Evolutionary conservation across 2,329 filamentous ascomycete genomes (phyloP).

Genomic region (Neonectria sp.): DNA sequence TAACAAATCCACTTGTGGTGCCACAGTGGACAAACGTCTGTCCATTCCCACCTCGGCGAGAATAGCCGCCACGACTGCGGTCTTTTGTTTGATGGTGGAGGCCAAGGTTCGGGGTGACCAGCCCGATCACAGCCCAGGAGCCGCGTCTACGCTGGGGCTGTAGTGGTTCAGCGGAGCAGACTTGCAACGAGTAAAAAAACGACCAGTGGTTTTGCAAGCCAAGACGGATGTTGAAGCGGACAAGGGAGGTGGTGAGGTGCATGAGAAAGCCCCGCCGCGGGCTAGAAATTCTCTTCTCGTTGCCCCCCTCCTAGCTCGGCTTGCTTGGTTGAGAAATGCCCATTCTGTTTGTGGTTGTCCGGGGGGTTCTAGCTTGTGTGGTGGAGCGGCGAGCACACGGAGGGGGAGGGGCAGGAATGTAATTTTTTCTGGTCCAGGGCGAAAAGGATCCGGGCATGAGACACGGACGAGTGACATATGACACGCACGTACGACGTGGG

Average conservation of each 20-base stretch:
- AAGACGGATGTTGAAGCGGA: conserved; percentile 14
- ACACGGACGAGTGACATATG: not conserved
- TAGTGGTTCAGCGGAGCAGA: conserved; percentile 28
- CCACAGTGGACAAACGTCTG: conserved; percentile 9
- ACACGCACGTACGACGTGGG: conserved; percentile 16
- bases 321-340: conserved; percentile 10
- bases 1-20: conserved; percentile 22
- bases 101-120: conserved; percentile 6
- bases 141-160: conserved; percentile 14
- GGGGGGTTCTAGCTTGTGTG: conserved; percentile 40
- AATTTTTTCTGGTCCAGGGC: conserved; percentile 10
- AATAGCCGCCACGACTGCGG: conserved; percentile 6
- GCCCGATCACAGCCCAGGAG: conserved; percentile 13
- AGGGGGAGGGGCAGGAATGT: conserved; percentile 31
- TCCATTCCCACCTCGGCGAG: not conserved
- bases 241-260: conserved; percentile 41
- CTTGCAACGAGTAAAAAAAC: not conserved
- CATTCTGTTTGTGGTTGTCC: conserved; percentile 24
- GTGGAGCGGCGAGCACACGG: conserved; percentile 32
- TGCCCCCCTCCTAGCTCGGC: conserved; percentile 36
- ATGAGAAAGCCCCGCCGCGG: conserved; percentile 38
- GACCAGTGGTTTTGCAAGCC: conserved; percentile 14
- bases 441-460: conserved; percentile 20
- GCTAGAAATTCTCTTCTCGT: conserved; percentile 37
- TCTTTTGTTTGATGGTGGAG: conserved; percentile 2